A percentile compares a stretch with the other conserved stretches of the same genome.
phyloP scores from a whole-genome alignment of 352 stramenopile species.

The Pythium insidiosum region DNA sequence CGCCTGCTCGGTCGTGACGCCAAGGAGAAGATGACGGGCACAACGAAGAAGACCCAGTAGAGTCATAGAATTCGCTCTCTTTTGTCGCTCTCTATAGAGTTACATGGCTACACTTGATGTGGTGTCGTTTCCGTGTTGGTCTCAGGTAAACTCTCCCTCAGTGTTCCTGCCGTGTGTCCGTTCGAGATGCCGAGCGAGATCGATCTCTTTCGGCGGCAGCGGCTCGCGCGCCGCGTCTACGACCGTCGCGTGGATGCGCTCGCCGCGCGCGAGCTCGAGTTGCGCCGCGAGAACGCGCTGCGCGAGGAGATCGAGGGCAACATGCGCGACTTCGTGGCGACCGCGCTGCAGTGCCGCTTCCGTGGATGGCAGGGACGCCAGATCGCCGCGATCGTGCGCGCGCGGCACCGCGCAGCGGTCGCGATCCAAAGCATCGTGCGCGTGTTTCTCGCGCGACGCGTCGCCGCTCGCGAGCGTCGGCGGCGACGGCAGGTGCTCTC shows the following conservation, averaged over 20 bases:
- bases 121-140: too few relatives aligned
- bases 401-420: conserved; percentile 40
- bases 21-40: conserved; percentile 19
- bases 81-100: background rate
- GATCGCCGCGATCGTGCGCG: conserved; percentile 18
- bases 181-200: conserved; percentile 45
- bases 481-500: conserved; percentile 53
- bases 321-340: conserved; percentile 70
- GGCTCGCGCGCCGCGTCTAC: conserved; percentile 45
- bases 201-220: conserved; percentile 35
- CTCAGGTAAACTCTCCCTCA: too few relatives aligned
- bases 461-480: conserved; percentile 33
- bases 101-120: background rate
- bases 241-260: conserved; percentile 42
- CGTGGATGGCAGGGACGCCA: conserved; percentile 52
- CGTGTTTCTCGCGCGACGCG: conserved; percentile 33
- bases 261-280: conserved; percentile 24
- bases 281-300: conserved; percentile 51
- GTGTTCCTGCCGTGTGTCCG: too few relatives aligned
- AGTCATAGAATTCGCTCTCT: background rate
- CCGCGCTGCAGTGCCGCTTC: conserved; percentile 52
- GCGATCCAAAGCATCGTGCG: conserved; percentile 48
- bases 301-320: conserved; percentile 67
- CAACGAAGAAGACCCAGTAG: conserved; percentile 3
- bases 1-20: conserved; percentile 23